Conservation (phyloP, 805 yeast species). For the Metschnikowia colocasiae region DNA sequence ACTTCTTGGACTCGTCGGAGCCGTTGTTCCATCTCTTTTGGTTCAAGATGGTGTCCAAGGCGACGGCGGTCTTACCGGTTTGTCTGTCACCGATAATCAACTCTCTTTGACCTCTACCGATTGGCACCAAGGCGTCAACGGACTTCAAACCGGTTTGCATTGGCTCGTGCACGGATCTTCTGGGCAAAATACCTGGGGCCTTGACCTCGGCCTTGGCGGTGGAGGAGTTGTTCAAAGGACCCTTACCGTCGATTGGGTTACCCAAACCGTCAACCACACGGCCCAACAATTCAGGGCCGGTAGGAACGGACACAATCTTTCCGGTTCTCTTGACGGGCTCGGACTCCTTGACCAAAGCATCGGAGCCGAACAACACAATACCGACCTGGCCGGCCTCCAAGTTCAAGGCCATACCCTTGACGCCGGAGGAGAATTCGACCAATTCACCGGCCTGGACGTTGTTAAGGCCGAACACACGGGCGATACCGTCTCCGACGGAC, state of each 20-base stretch:
- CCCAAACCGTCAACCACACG: constrained; percentile 99
- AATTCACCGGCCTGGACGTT: constrained; percentile 99
- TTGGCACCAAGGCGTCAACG: constrained; percentile 98
- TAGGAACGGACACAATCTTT: constrained; percentile 98
- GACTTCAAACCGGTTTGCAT: constrained; percentile 99
- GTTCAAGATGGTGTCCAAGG: constrained; percentile 95
- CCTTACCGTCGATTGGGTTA: constrained; percentile 99
- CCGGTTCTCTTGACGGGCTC: constrained; percentile 99
- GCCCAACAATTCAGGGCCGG: constrained; percentile 97
- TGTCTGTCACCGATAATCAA: constrained; percentile 99
- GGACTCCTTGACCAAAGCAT: constrained; percentile 97
- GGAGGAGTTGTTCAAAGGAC: constrained; percentile 85
- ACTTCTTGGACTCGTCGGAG: constrained; percentile 91
- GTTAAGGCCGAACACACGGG: constrained; percentile 99
- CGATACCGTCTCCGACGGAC: constrained; percentile 99
- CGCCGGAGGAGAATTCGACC: constrained; percentile 99
- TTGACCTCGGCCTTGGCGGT: constrained; percentile 95
- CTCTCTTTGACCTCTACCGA: constrained; percentile 99
- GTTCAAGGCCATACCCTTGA: constrained; percentile 99
- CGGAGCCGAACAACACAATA: constrained; percentile 99
- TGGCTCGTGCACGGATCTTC: constrained; percentile 98
- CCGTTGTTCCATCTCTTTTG: constrained; percentile 99
- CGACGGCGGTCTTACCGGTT: constrained; percentile 99
- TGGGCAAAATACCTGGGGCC: constrained; percentile 99
- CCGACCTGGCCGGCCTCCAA: constrained; percentile 99